These are phyloP conservation scores for Babesia caballi DNA, from an alignment of 169 alveolate species.

Conservation along the genomic window DNA sequence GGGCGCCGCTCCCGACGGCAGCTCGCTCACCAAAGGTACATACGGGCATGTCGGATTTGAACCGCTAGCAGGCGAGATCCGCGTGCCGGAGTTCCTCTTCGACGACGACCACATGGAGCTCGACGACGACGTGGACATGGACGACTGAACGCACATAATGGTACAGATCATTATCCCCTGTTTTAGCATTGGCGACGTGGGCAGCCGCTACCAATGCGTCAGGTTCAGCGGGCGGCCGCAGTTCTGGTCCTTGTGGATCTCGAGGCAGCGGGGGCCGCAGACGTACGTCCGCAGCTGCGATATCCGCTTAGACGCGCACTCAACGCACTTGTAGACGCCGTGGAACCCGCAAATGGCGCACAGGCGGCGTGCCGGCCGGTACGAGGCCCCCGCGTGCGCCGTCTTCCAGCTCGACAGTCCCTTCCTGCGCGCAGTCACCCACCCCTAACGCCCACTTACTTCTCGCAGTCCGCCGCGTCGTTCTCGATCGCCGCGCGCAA, in stretches of 20 bases:
- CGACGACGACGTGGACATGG: constrained; percentile 10
- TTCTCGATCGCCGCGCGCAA: constrained; percentile 69
- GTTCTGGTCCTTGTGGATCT: constrained; percentile 71
- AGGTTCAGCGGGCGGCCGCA: constrained; percentile 68
- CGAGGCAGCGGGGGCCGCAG: constrained; percentile 74
- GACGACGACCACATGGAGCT: constrained; percentile 52
- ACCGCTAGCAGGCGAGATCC: background rate
- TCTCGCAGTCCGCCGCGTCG: constrained; percentile 74
- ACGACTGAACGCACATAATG: background rate
- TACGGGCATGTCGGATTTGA: background rate
- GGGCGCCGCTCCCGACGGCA: background rate
- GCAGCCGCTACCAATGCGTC: constrained; percentile 42
- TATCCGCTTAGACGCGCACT: constrained; percentile 68
- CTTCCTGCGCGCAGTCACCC: constrained; percentile 36
- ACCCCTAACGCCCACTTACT: constrained; percentile 29
- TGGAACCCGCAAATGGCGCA: constrained; percentile 77
- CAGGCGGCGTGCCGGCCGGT: constrained; percentile 63
- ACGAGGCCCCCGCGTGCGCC: constrained; percentile 65
- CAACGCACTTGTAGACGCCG: constrained; percentile 72
- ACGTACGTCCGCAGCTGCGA: constrained; percentile 57
- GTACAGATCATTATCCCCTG: background rate
- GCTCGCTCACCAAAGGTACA: constrained; percentile 8
- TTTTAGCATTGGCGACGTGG: background rate
- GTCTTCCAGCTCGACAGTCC: constrained; percentile 72
- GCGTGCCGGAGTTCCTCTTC: constrained; percentile 59